These are phyloP conservation scores for Celoporthe dispersa DNA, from an alignment of 2,329 filamentous ascomycete species.

Conservation along the genomic window DNA sequence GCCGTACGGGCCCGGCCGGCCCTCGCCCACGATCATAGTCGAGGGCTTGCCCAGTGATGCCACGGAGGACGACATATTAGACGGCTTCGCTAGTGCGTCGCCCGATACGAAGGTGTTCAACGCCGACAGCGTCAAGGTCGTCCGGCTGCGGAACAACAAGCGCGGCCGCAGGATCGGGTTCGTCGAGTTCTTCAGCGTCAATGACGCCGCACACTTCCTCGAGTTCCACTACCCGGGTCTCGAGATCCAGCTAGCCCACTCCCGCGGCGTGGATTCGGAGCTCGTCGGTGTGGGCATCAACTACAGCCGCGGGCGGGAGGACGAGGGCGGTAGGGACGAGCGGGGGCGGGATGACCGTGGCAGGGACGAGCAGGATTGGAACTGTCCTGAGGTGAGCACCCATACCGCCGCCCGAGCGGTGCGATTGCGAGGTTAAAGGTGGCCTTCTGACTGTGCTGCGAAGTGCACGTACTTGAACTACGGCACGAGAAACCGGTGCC, in stretches of 20 bases:
- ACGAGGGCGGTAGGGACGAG: conserved; percentile 30
- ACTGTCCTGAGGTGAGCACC: conserved; percentile 42
- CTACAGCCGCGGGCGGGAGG: conserved; percentile 42
- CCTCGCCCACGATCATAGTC: conserved; percentile 50
- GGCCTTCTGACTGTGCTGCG: conserved; percentile 4
- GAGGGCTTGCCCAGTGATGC: conserved; percentile 57
- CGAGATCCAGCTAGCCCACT: conserved; percentile 39
- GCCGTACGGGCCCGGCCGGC: conserved; percentile 23
- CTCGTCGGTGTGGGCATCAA: conserved; percentile 40
- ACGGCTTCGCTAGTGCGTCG: conserved; percentile 31
- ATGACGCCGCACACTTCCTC: conserved; percentile 45
- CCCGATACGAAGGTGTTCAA: conserved; percentile 28
- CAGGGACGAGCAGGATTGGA: conserved; percentile 44
- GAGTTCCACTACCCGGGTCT: conserved; percentile 44
- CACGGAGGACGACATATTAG: conserved; percentile 48
- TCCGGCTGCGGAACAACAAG: conserved; percentile 31
- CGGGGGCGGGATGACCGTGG: conserved; percentile 16
- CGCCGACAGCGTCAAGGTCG: conserved; percentile 29
- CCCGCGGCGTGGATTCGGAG: conserved; percentile 37
- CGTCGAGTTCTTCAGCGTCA: conserved; percentile 46
- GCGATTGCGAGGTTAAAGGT: not conserved
- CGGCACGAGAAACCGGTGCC: conserved; percentile 58
- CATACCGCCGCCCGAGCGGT: not conserved
- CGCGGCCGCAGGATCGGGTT: conserved; percentile 42
- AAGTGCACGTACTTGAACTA: conserved; percentile 63